Base-by-base conservation (phyloP, 202 grass and related monocot genomes). In the Setaria viridis region DNA sequence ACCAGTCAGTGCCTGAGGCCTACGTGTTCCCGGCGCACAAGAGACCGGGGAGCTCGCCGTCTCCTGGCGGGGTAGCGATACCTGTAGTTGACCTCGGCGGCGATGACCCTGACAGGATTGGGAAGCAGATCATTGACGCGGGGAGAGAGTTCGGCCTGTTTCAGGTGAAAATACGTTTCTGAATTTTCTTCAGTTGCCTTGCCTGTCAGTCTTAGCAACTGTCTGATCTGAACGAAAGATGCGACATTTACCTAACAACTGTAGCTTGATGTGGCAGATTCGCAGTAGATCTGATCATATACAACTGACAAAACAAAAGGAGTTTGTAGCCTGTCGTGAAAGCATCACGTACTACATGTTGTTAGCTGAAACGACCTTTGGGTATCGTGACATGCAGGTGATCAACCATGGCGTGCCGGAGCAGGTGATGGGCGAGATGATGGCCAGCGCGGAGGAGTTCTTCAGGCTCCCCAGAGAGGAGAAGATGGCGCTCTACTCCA, bases 381-480 rank as follows among this genome's bases (percentile, higher is more conserved):
- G 9, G 7, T 25, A 25, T 25, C 25, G 25, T 25, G 32, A 54
- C 8, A 4, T 16, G 5, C 82, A 83, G 83, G 79, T 83, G 58
- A 53, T 91, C 46, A 91, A 91, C 72, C 85, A 88, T 19, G 80
- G 80, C 54, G 75, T 91, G 50, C 9, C 68, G 25, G 84, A 76
- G 12, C 46, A 76, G 3, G 84, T 87, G 88, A 69, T 80, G 35
- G 0, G 7, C 21, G 49, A 42, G 2, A 82, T 73, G 88, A 79
- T 84, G 70, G 48, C 49, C 16, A 33, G 29, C 0, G 50, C 62
- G 1, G 84, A 87, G 85, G 85, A 82, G 77, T 78, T 88, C 81
- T 88, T 91, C 25, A 21, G 6, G 17, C 70, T 88, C 53, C 76
- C 81, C 2, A 2, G 9, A 9, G 85, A 67, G 32, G 85, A 91